Evolutionary conservation across 805 yeast genomes (phyloP), one percentile per base, ranked within the genome.

Genomic region (Cyberlindnera sargentensis): DNA sequence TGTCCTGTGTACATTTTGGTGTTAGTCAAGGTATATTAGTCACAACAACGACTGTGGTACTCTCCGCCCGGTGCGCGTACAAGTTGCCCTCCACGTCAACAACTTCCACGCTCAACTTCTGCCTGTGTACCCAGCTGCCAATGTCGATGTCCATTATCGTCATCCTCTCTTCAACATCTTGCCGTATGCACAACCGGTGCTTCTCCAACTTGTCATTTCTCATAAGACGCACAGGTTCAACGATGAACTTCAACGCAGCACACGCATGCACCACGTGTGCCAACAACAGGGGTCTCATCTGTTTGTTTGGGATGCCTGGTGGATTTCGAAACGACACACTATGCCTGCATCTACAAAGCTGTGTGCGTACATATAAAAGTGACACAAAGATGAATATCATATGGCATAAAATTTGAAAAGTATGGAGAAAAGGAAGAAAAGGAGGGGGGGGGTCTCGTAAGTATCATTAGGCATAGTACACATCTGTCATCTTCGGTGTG

Each of bases 131-230:
- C 4, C 40, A 34, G 23, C 31, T 42, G 29, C 40, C 47, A 23
- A 33, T 44, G 41, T 27, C 56, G 44, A 34, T 42, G 36, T 15
- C 57, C 56, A 37, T 36, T 35, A 30, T 40, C 15, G 42, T 60
- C 40, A 40, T 47, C 36, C 29, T 50, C 43, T 15, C 43, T 48
- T 36, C 48, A 4, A 41, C 23, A 40, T 25, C 29, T 10, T 40
- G 31, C 8, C 40, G 33, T 7, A 41, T 33, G 9, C 46, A 31
- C 35, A 26, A 3, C 39, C 33, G 8, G 15, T 25, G 20, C 35
- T 36, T 6, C 8, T 28, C 30, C 9, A 28, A 9, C 30, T 7
- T 7, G 8, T 6, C 30, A 7, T 7, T 7, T 7, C 30, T 28
- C 9, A 7, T 28, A 28, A 28, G 8, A 28, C 30, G 30, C 6